These are phyloP conservation scores for Diutina neorugosa DNA, from an alignment of 1,139 yeast genomes.

Conservation along the genomic window DNA sequence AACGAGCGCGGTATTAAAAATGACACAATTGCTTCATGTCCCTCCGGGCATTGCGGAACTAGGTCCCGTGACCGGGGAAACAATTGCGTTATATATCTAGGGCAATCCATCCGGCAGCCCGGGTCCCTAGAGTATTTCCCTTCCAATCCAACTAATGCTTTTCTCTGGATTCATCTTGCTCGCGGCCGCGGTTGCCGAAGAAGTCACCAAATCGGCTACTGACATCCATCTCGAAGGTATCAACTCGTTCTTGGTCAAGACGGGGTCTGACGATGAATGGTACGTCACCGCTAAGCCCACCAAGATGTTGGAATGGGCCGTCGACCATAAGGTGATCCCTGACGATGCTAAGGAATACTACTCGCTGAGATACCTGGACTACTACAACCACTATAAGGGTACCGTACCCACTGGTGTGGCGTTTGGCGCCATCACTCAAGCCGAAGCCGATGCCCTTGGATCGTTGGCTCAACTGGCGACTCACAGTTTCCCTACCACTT, in stretches of 20 bases:
- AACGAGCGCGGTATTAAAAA: not conserved
- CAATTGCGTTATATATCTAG: not conserved
- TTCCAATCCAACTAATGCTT: not conserved
- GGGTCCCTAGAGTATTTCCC: not conserved
- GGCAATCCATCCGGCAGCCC: not conserved
- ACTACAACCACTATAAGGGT: not conserved
- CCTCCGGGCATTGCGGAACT: not conserved
- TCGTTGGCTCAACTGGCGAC: slow-evolving; percentile 1
- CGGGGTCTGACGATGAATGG: not conserved
- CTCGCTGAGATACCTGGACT: slow-evolving; percentile 3
- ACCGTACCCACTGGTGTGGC: not conserved
- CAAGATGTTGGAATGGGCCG: slow-evolving; percentile 1
- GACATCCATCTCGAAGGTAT: not conserved
- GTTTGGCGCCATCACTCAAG: slow-evolving; percentile 1
- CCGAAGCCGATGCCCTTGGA: slow-evolving; percentile 3
- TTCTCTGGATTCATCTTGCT: not conserved
- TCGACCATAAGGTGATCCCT: not conserved
- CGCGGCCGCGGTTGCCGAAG: not conserved
- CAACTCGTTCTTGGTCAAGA: not conserved
- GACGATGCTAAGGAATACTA: not conserved
- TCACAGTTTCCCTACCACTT: not conserved
- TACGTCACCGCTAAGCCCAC: slow-evolving; percentile 2
- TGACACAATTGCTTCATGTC: not conserved
- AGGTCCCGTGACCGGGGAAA: not conserved
- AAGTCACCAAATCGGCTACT: not conserved